Conservation (phyloP, 2,329 filamentous ascomycete genomes). For the Periconia sp. region DNA sequence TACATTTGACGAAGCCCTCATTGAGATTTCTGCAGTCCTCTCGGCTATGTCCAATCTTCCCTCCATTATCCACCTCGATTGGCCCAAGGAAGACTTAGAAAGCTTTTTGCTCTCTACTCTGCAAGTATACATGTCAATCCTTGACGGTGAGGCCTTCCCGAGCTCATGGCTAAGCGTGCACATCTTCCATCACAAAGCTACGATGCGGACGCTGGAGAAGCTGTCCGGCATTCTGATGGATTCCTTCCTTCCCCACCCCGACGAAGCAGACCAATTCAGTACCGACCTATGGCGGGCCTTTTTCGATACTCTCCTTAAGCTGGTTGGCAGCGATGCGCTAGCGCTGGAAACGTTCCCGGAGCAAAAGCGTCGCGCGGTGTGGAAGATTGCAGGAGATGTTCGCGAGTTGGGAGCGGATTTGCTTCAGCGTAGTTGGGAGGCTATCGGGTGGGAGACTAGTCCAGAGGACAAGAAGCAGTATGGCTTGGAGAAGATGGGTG, state of each 20-base stretch:
- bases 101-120: conserved; percentile 76
- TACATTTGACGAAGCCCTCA: conserved; percentile 80
- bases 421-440: conserved; percentile 84
- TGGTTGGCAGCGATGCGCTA: conserved; percentile 85
- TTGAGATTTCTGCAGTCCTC: conserved; percentile 86
- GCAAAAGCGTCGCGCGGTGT: conserved; percentile 92
- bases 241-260: conserved; percentile 81
- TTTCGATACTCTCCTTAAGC: conserved; percentile 83
- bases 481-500: conserved; percentile 81
- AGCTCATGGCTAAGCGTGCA: conserved; percentile 87
- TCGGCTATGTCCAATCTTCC: conserved; percentile 77
- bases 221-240: conserved; percentile 79
- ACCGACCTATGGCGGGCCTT: conserved; percentile 93
- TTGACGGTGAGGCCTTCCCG: conserved; percentile 88
- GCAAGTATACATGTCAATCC: conserved; percentile 83
- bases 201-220: conserved; percentile 82
- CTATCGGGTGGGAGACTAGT: conserved; percentile 93
- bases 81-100: conserved; percentile 72
- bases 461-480: conserved; percentile 77
- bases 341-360: conserved; percentile 95
- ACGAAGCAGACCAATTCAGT: conserved; percentile 89
- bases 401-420: conserved; percentile 87
- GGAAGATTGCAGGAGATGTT: conserved; percentile 98
- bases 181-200: conserved; percentile 89
- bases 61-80: conserved; percentile 73